These are phyloP conservation scores for Russula lepida DNA, from an alignment of 768 basidiomycete species.

Conservation along the genomic window DNA sequence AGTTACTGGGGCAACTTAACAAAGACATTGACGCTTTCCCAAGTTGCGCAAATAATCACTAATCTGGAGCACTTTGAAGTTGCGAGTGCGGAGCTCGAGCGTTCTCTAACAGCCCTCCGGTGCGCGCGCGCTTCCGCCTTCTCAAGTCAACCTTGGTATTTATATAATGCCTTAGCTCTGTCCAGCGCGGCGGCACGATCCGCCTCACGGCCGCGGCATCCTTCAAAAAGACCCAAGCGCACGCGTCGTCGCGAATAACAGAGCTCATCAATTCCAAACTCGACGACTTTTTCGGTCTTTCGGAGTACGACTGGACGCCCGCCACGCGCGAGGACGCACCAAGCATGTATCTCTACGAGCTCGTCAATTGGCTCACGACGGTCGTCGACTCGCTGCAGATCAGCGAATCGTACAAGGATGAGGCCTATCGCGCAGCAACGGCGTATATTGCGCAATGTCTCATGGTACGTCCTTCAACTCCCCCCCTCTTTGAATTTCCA, in stretches of 20 bases:
- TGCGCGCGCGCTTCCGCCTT: constrained; percentile 26
- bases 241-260: constrained; percentile 69
- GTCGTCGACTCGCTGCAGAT: constrained; percentile 87
- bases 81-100: constrained; percentile 78
- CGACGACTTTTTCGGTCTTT: constrained; percentile 90
- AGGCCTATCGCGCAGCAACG: constrained; percentile 84
- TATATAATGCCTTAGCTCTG: constrained; percentile 36
- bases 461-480: constrained; percentile 51
- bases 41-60: constrained; percentile 87
- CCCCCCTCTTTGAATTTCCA: too few relatives aligned
- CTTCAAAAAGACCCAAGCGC: constrained; percentile 60
- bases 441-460: constrained; percentile 79
- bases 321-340: constrained; percentile 60
- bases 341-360: constrained; percentile 90
- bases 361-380: constrained; percentile 93
- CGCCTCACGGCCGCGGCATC: constrained; percentile 52
- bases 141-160: background rate
- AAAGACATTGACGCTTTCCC: constrained; percentile 71
- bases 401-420: constrained; percentile 78
- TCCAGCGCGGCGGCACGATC: constrained; percentile 77
- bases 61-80: constrained; percentile 89
- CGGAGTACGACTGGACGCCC: constrained; percentile 93
- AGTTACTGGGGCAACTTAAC: constrained; percentile 67
- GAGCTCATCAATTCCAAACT: constrained; percentile 83
- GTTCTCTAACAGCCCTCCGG: constrained; percentile 77